Base-by-base conservation (phyloP, 768 basidiomycete genomes). In the Termitomyces sp. region DNA sequence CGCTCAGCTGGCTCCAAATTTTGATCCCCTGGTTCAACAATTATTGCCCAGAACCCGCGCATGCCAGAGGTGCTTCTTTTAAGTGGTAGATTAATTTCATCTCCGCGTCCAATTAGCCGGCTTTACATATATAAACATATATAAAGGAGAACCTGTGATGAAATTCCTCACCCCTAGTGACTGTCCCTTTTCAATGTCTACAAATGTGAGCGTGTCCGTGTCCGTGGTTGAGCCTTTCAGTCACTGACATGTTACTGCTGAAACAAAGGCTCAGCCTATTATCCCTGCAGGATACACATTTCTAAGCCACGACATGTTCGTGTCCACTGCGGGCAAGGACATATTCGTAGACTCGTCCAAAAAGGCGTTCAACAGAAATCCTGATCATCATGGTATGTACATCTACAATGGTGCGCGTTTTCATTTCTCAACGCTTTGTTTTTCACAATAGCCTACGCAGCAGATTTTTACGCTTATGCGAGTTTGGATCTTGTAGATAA, bases 401-500 rank as follows among this genome's bases (percentile, higher is more conserved):
- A 65, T 72, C 34, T 72, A 72, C 60, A 71, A 74, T 49, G 69
- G 75, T 71, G 41, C 51, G 68, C 31, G 31, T 33, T 55, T 18
- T 42, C 34, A 28, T 5, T 51, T 31, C 3, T 12, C 47, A 15
- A 36, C 60, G 20, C 29, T 16, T 15, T n/a, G n/a, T 31, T 54
- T 36, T 47, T 42, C 24, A 26, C 26, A 44, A 56, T 36, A 53
- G n/a, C 44, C n/a, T 56, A 22, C 24, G 20, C 33, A 5, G 54
- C 29, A 73, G 72, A 75, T 59, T 73, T 72, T 54, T 72, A 67
- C 41, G 16, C 64, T 2, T 72, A 72, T 45, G 75, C 64, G 16
- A 55, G 73, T n/a, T 62, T 74, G 26, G 69, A 73, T 51, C 66
- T 75, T 52, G 65, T 77, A n/a, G 70, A 76, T 58, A 68, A 58